Evolutionary conservation across 2,329 filamentous ascomycete genomes (phyloP), one percentile per base, ranked within the genome.

Genomic region (Fusarium abutilonis): DNA sequence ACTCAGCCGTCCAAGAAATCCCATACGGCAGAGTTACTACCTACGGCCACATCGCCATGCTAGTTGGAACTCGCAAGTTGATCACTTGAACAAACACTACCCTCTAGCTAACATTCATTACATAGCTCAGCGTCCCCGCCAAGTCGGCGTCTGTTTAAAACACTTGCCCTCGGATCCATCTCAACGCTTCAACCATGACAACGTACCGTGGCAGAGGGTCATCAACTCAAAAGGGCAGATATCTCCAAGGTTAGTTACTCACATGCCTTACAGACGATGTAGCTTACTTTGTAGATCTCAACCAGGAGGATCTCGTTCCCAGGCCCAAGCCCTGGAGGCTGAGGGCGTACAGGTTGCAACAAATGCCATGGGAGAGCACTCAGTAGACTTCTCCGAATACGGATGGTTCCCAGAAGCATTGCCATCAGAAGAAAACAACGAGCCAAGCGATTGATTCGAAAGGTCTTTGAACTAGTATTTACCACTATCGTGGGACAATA

Each of bases 191-290:
- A 89, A 97, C 74, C 81, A 84, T 56, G 81, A 80, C 21, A 97
- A 89, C 64, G 94, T 98, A 4, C 94, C 94, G 0, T 98, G 94
- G 94, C 94, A 98, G 79, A 83, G 95, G 55, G 91, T 98, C 57
- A 90, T 98, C 73, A 97, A 94, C 75, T 80, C 91, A 13, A 94
- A 91, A 76, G 93, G 94, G 19, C 81, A 86, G 56, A 96, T 98
- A 66, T 96, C 93, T 40, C 90, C 90, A 8, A 86, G 93, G 92
- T 94, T 44, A 17, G 64, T 47, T 5, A 32, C 28, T 13, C 10
- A 29, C 21, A 6, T 9, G 6, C 13, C 9, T 32, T 10, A 9
- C 8, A 0, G 19, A 6, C 11, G 4, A 1, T 9, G 13, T 5
- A 9, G 15, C 58, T 64, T 11, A 68, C 36, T 26, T 2, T 3